These are phyloP conservation scores for Saposhnikovia divaricata DNA, from an alignment of 129 eudicot genomes.

Conservation along the genomic window DNA sequence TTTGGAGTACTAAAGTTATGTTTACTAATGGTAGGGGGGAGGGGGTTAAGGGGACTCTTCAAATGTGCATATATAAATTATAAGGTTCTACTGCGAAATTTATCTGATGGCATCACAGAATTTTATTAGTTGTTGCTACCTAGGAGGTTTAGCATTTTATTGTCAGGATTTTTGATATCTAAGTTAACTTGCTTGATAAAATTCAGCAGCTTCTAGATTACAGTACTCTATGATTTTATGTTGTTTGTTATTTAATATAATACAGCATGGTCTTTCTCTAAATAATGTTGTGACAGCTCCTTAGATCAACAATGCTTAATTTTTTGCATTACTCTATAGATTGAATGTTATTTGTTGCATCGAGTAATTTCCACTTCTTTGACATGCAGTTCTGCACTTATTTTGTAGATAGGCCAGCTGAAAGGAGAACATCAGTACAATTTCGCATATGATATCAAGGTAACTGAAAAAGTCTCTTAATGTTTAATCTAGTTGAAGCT, in stretches of 20 bases:
- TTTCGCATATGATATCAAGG: slow-evolving; percentile 76
- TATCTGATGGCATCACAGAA: too few species aligned
- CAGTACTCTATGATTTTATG: not conserved
- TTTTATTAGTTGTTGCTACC: too few species aligned
- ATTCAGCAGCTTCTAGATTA: not conserved
- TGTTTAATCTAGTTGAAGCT: not conserved
- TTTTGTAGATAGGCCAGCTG: slow-evolving; percentile 85
- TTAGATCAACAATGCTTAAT: not conserved
- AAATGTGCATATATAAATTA: too few species aligned
- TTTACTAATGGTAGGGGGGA: too few species aligned
- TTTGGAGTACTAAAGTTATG: too few species aligned
- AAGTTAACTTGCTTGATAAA: not conserved
- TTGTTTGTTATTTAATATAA: too few species aligned
- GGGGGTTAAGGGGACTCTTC: too few species aligned
- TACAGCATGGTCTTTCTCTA: not conserved
- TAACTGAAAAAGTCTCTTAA: slow-evolving; percentile 11
- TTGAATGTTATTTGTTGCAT: slow-evolving; percentile 10
- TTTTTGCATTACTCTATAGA: not conserved
- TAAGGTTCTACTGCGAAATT: too few species aligned
- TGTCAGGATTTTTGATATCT: not conserved
- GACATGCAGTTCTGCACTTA: slow-evolving; percentile 64
- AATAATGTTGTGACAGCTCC: not conserved
- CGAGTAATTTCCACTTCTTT: slow-evolving; percentile 41
- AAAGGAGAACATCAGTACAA: slow-evolving; percentile 49
- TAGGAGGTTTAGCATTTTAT: too few species aligned